Evolutionary conservation across 805 yeast species (phyloP).

Genomic region (Kuraishia borneana): DNA sequence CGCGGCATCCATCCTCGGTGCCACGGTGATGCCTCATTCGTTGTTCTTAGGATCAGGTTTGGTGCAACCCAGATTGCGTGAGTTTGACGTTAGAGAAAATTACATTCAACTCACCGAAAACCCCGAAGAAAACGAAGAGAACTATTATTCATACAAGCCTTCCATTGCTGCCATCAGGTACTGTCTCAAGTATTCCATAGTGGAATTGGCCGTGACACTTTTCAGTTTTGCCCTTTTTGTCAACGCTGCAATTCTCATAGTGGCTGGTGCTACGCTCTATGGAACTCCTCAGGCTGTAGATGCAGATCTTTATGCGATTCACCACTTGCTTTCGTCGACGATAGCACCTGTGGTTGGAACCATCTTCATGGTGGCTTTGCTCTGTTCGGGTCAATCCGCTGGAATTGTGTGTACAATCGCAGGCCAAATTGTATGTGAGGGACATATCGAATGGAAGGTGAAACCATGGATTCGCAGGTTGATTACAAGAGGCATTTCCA

Average conservation of each 20-base stretch:
- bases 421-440: slow-evolving; percentile 83
- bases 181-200: slow-evolving; percentile 54
- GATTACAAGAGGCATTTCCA: slow-evolving; percentile 59
- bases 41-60: slow-evolving; percentile 36
- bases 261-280: slow-evolving; percentile 67
- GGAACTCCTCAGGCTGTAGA: slow-evolving; percentile 49
- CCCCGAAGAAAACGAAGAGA: slow-evolving; percentile 21
- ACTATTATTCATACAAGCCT: slow-evolving; percentile 47
- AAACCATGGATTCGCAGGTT: slow-evolving; percentile 75
- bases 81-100: slow-evolving; percentile 28
- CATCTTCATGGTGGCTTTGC: slow-evolving; percentile 67
- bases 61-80: slow-evolving; percentile 36
- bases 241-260: slow-evolving; percentile 67
- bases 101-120: slow-evolving; percentile 12
- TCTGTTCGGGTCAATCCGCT: slow-evolving; percentile 74
- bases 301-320: slow-evolving; percentile 72
- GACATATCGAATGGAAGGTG: slow-evolving; percentile 69
- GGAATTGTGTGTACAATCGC: slow-evolving; percentile 86
- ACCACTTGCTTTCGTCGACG: slow-evolving; percentile 39
- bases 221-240: slow-evolving; percentile 75
- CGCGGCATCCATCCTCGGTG: slow-evolving; percentile 36
- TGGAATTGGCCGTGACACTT: slow-evolving; percentile 55
- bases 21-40: slow-evolving; percentile 42
- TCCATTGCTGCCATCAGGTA: slow-evolving; percentile 55
- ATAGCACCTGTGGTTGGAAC: slow-evolving; percentile 72